Conservation (phyloP, 169 alveolate species). For the Theileria sp. region DNA sequence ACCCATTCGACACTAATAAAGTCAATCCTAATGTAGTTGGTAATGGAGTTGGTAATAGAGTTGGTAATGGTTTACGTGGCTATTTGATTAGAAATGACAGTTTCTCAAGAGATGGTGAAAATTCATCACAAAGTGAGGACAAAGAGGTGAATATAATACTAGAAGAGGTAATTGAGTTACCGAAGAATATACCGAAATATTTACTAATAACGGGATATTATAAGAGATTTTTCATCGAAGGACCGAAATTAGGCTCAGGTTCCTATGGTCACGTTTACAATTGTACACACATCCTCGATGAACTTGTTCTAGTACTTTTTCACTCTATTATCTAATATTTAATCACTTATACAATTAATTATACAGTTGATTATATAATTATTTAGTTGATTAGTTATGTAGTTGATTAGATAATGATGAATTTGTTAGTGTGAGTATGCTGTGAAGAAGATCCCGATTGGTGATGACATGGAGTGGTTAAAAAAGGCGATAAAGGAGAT, state of each 20-base stretch:
- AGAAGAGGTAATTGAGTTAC: constrained; percentile 8
- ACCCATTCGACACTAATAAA: background rate
- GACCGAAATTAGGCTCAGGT: constrained; percentile 76
- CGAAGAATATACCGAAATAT: constrained; percentile 70
- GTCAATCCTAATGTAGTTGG: background rate
- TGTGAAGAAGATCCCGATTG: constrained; percentile 81
- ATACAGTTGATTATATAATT: no score
- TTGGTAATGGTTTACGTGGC: background rate
- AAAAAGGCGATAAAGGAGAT: constrained; percentile 74
- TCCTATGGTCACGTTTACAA: constrained; percentile 78
- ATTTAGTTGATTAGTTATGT: no score
- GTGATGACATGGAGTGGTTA: constrained; percentile 77
- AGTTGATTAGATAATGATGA: no score
- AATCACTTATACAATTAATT: no score
- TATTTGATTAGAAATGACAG: background rate
- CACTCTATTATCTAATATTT: background rate
- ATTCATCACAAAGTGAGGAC: background rate
- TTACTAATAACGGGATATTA: constrained; percentile 80
- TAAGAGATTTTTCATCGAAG: constrained; percentile 73
- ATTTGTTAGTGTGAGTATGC: constrained; percentile 75
- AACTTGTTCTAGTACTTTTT: constrained; percentile 59
- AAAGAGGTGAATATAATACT: background rate
- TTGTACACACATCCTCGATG: constrained; percentile 77
- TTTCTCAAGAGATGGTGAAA: background rate
- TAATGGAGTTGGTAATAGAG: no score